Evolutionary conservation across 225 moss, liverwort and hornwort species (phyloP).

Genomic region (Rhytidiadelphus loreus): DNA sequence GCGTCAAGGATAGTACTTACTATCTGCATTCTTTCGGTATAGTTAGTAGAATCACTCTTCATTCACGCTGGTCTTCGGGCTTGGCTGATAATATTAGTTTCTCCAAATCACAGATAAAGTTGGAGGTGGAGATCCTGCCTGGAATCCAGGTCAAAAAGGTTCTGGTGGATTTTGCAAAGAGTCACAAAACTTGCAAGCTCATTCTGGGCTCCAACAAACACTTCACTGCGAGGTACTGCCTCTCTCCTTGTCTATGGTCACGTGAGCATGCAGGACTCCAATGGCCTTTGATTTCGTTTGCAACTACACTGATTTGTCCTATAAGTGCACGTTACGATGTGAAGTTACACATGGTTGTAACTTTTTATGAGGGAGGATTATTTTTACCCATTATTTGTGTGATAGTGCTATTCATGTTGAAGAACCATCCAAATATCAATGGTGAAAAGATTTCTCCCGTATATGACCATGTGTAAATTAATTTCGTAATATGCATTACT

Average conservation of each 20-base stretch:
- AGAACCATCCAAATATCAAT: background rate
- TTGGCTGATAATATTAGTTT: background rate
- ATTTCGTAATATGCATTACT: background rate
- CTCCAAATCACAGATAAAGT: constrained; percentile 14
- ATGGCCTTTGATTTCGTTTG: background rate
- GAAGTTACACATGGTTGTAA: background rate
- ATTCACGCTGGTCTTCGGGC: background rate
- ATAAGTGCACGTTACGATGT: background rate
- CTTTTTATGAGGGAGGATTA: background rate
- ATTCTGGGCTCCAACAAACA: constrained; percentile 43
- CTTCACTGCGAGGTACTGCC: constrained; percentile 15
- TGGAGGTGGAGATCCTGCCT: constrained; percentile 41
- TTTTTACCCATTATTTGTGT: background rate
- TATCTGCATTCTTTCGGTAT: background rate
- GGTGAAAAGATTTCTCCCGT: background rate
- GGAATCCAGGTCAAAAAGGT: constrained; percentile 24
- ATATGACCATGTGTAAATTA: background rate
- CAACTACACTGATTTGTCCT: background rate
- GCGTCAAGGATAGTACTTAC: background rate
- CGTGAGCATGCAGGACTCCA: background rate
- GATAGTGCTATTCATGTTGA: background rate
- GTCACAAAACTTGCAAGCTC: constrained; percentile 25
- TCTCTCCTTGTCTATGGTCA: background rate
- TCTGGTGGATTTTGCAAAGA: constrained; percentile 28
- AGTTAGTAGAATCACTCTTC: background rate